A percentile compares a stretch with the other conserved stretches of the same genome.
Evolutionary conservation across 2,329 filamentous ascomycete species (phyloP).

Genomic region (Penicillium decumbens): DNA sequence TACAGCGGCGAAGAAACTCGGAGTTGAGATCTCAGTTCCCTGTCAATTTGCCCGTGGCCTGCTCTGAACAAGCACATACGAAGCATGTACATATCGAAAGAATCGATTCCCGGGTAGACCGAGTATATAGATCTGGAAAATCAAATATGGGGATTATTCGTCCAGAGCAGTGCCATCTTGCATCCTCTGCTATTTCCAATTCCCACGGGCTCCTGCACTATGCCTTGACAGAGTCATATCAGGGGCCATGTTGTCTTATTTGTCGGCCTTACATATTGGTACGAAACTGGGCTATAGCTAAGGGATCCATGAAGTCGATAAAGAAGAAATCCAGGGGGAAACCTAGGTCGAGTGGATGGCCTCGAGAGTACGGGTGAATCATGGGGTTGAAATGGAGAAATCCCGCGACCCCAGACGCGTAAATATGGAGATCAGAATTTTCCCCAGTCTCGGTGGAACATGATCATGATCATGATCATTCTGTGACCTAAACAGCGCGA

Average conservation of each 20-base stretch:
- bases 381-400: background rate
- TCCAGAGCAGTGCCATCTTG: background rate
- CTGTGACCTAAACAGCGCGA: background rate
- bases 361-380: too few relatives aligned
- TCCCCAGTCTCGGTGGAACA: background rate
- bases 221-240: too few relatives aligned
- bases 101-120: background rate
- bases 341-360: too few relatives aligned
- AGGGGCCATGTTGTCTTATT: background rate
- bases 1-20: constrained; percentile 48
- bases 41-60: constrained; percentile 42
- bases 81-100: background rate
- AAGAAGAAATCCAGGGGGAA: background rate
- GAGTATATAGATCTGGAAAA: background rate
- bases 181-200: background rate
- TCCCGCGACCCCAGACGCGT: background rate
- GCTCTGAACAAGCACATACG: background rate
- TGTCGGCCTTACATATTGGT: constrained; percentile 7
- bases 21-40: constrained; percentile 47
- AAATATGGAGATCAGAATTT: background rate
- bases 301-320: background rate
- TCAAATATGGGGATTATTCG: background rate
- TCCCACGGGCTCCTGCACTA: too few relatives aligned
- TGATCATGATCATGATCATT: too few relatives aligned
- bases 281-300: constrained; percentile 4